phyloP scores from a whole-genome alignment of 2,329 filamentous ascomycete species.

The Penicillium rolfsii region DNA sequence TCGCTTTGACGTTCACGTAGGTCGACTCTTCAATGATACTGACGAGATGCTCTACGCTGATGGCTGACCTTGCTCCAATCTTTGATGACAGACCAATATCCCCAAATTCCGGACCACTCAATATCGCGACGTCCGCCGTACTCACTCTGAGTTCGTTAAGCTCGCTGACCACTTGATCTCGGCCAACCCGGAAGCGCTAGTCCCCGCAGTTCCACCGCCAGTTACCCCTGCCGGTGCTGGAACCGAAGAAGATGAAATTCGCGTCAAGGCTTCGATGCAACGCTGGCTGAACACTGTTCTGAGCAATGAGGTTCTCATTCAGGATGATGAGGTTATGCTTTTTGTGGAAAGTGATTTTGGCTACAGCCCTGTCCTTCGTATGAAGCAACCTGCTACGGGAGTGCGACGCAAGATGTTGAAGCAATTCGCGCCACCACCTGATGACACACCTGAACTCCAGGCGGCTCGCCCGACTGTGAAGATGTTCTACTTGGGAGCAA shows the following conservation, averaged over 20 bases:
- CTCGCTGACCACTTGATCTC: conserved; percentile 95
- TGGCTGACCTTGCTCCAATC: conserved; percentile 11
- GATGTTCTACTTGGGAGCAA: conserved; percentile 89
- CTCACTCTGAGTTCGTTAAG: conserved; percentile 94
- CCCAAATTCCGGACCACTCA: conserved; percentile 96
- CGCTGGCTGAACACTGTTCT: conserved; percentile 95
- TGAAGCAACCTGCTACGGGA: conserved; percentile 95
- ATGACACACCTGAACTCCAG: conserved; percentile 93
- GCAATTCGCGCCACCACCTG: conserved; percentile 95
- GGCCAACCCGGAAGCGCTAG: conserved; percentile 93
- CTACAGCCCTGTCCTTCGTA: conserved; percentile 91
- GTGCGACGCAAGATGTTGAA: conserved; percentile 94
- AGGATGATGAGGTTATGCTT: conserved; percentile 94
- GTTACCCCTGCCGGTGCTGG: conserved; percentile 91
- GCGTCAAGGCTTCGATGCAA: conserved; percentile 88
- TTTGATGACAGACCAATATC: conserved; percentile 78
- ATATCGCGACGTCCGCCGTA: conserved; percentile 93
- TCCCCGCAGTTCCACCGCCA: conserved; percentile 93
- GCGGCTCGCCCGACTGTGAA: conserved; percentile 90
- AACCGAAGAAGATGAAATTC: conserved; percentile 90
- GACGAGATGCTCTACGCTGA: conserved; percentile 2
- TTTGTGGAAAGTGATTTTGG: conserved; percentile 99
- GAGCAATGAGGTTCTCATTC: conserved; percentile 86
- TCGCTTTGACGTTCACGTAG: conserved; percentile 94
- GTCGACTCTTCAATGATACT: conserved; percentile 35